These are phyloP conservation scores for Colletotrichum lini DNA, from an alignment of 2,329 filamentous ascomycete genomes.

Conservation along the genomic window DNA sequence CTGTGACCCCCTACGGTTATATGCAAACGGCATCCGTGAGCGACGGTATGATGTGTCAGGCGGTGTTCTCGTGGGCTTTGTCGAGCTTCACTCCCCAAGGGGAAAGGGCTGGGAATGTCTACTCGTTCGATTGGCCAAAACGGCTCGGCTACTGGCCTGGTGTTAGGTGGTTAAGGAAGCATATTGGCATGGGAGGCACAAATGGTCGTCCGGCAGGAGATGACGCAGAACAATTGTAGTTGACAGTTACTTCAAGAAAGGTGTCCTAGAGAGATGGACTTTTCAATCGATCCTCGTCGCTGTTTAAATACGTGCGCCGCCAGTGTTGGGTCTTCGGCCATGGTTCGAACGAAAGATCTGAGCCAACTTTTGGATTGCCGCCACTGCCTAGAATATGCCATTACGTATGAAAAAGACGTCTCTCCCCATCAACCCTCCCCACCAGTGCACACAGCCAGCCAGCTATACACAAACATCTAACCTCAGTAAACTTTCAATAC, in stretches of 20 bases:
- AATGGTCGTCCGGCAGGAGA: background rate
- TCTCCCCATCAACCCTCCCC: no score
- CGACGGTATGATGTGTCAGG: background rate
- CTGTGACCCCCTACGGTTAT: background rate
- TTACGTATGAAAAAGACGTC: no score
- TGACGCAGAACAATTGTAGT: background rate
- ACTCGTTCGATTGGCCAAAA: slow-evolving; percentile 10
- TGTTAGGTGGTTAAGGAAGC: slow-evolving; percentile 19
- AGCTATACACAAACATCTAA: no score
- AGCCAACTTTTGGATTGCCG: no score
- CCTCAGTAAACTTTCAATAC: no score
- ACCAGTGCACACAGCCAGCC: no score
- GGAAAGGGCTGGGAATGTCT: slow-evolving; percentile 9
- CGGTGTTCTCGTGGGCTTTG: background rate
- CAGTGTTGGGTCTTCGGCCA: background rate
- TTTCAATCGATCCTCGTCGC: background rate
- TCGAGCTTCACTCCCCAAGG: background rate
- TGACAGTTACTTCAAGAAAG: slow-evolving; percentile 8
- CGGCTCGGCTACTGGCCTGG: background rate
- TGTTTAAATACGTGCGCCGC: background rate
- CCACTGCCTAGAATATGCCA: no score
- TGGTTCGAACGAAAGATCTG: no score
- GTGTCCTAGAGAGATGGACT: slow-evolving; percentile 1
- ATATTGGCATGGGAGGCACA: slow-evolving; percentile 26
- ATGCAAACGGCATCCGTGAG: slow-evolving; percentile 12